Evolutionary conservation across 192 early-diverging fungal genomes (phyloP).

Genomic region (Coemansia sp.): DNA sequence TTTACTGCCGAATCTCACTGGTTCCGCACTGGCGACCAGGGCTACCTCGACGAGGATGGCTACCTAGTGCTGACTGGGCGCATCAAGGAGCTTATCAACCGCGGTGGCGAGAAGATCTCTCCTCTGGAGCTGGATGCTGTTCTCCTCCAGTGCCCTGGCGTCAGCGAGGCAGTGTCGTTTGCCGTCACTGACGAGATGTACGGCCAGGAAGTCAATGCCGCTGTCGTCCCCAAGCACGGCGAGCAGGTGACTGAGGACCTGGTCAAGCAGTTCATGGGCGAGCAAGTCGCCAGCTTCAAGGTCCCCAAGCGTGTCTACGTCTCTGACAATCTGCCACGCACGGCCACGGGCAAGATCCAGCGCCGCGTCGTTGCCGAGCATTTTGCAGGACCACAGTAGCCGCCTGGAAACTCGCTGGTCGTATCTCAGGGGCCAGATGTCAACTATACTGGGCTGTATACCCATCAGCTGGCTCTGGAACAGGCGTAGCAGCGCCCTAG

Average conservation of each 20-base stretch:
- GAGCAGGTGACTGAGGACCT: constrained; percentile 52
- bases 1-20: constrained; percentile 58
- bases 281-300: constrained; percentile 64
- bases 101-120: constrained; percentile 89
- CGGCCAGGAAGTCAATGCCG: constrained; percentile 76
- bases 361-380: constrained; percentile 55
- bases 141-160: constrained; percentile 60
- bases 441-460: no score
- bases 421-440: no score
- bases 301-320: constrained; percentile 67
- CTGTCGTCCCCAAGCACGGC: constrained; percentile 55
- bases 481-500: no score
- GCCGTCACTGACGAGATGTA: constrained; percentile 70
- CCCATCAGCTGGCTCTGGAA: no score
- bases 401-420: no score
- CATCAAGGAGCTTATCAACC: constrained; percentile 87
- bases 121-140: constrained; percentile 75
- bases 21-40: constrained; percentile 85
- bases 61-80: constrained; percentile 77
- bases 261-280: constrained; percentile 47
- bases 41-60: constrained; percentile 68
- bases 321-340: constrained; percentile 58
- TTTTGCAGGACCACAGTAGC: constrained; percentile 48
- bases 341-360: constrained; percentile 72
- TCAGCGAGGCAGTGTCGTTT: constrained; percentile 72